A percentile compares a stretch with the other conserved stretches of the same genome.
Evolutionary conservation across 1,139 yeast genomes (phyloP).

Genomic region (Candida pseudocylindracea): DNA sequence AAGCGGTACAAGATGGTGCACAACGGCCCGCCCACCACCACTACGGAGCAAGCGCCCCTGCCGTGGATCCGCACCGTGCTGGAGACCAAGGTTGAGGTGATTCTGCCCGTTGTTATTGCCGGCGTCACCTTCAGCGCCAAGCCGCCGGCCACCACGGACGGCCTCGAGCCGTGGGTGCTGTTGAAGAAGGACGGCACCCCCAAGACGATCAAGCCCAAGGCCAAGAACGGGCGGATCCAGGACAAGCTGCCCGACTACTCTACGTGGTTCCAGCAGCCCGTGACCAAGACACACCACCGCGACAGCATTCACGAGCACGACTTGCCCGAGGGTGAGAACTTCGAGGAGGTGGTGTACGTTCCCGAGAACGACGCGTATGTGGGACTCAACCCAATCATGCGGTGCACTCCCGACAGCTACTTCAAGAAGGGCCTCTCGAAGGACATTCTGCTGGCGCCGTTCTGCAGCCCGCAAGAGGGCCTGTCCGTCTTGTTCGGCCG

Average conservation of each 20-base stretch:
- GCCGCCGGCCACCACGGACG: slow-evolving; percentile 45
- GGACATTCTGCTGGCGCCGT: slow-evolving; percentile 40
- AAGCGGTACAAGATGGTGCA: no score
- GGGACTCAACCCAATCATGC: slow-evolving; percentile 47
- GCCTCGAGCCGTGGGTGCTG: slow-evolving; percentile 65
- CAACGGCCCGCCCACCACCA: background rate
- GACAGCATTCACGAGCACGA: slow-evolving; percentile 50
- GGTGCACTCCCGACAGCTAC: slow-evolving; percentile 70
- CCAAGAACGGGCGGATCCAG: slow-evolving; percentile 47
- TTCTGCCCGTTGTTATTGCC: slow-evolving; percentile 60
- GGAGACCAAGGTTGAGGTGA: slow-evolving; percentile 31
- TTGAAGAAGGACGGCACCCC: slow-evolving; percentile 64
- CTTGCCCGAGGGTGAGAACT: slow-evolving; percentile 28
- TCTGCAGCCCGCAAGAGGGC: slow-evolving; percentile 59
- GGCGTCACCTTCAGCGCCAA: slow-evolving; percentile 64
- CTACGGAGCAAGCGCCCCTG: slow-evolving; percentile 11
- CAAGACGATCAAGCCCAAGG: slow-evolving; percentile 50
- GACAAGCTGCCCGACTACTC: slow-evolving; percentile 52
- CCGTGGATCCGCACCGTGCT: slow-evolving; percentile 66
- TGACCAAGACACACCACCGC: slow-evolving; percentile 29
- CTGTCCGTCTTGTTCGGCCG: slow-evolving; percentile 28
- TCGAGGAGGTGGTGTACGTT: slow-evolving; percentile 26
- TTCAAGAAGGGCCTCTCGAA: slow-evolving; percentile 40
- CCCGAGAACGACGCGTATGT: slow-evolving; percentile 55
- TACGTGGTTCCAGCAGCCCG: slow-evolving; percentile 55